Evolutionary conservation across 805 yeast genomes (phyloP).

Genomic region (Zygotorulaspora chibaensis): DNA sequence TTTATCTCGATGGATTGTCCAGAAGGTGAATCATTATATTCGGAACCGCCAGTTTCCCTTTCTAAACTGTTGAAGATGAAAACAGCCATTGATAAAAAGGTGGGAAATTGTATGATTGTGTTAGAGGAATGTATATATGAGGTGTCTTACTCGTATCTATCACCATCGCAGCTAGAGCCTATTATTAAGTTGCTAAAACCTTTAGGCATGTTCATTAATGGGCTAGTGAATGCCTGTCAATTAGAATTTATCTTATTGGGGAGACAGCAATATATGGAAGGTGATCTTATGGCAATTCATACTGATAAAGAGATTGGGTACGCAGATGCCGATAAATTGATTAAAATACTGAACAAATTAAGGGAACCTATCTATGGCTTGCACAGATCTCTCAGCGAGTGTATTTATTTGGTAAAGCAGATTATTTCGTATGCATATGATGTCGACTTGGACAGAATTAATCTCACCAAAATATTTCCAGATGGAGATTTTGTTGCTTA

Average conservation of each 20-base stretch:
- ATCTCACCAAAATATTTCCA: constrained; percentile 16
- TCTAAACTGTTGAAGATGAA: constrained; percentile 37
- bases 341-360: constrained; percentile 31
- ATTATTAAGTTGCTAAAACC: constrained; percentile 34
- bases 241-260: constrained; percentile 39
- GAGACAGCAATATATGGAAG: constrained; percentile 18
- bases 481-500: constrained; percentile 13
- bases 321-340: constrained; percentile 35
- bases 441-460: constrained; percentile 31
- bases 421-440: constrained; percentile 41
- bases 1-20: constrained; percentile 32
- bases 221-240: constrained; percentile 47
- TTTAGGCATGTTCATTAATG: constrained; percentile 37
- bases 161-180: constrained; percentile 41
- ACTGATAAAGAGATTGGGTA: constrained; percentile 36
- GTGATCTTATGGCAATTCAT: constrained; percentile 15
- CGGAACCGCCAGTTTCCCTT: constrained; percentile 27
- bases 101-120: constrained; percentile 37
- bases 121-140: constrained; percentile 47
- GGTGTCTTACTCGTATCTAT: constrained; percentile 43
- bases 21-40: constrained; percentile 15
- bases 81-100: constrained; percentile 31
- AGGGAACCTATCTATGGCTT: constrained; percentile 34
- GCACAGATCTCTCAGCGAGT: constrained; percentile 34
- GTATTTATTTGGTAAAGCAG: constrained; percentile 33